Percentiles rank a stretch among this genome's conserved stretches.
These are phyloP conservation scores for Tricholoma flavovirens DNA, from an alignment of 768 basidiomycete genomes.

Conservation along the genomic window DNA sequence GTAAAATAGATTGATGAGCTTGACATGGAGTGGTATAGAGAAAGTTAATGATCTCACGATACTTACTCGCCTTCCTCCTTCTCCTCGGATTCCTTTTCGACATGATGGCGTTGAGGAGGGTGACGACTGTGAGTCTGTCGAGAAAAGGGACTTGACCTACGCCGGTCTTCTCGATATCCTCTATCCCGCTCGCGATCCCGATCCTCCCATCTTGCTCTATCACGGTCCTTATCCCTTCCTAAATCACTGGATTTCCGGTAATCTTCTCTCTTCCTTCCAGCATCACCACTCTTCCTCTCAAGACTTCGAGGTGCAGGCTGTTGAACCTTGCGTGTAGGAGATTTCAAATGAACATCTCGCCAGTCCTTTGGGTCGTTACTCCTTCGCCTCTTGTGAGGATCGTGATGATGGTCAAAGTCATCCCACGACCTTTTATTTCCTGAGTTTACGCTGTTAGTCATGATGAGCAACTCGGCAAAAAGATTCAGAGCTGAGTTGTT, in stretches of 20 bases:
- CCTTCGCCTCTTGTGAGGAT: slow-evolving; percentile 49
- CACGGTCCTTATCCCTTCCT: slow-evolving; percentile 29
- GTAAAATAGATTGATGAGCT: slow-evolving; percentile 1
- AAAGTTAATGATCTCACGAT: slow-evolving; percentile 21
- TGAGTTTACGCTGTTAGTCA: slow-evolving; percentile 76
- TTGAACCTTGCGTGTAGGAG: slow-evolving; percentile 24
- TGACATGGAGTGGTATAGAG: not conserved
- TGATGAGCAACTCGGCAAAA: too few species aligned
- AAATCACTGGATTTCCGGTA: slow-evolving; percentile 26
- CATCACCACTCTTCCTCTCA: slow-evolving; percentile 28
- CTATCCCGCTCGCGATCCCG: slow-evolving; percentile 18
- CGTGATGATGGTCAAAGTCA: slow-evolving; percentile 38
- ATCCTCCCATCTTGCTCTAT: slow-evolving; percentile 13
- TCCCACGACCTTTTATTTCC: slow-evolving; percentile 80
- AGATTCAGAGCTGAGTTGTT: too few species aligned
- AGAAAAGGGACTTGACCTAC: slow-evolving; percentile 15
- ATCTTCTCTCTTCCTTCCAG: slow-evolving; percentile 30
- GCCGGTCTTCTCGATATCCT: slow-evolving; percentile 20
- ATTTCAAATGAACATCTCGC: slow-evolving; percentile 61
- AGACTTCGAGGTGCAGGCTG: slow-evolving; percentile 21
- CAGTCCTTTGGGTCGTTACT: slow-evolving; percentile 55
- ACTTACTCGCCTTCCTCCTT: slow-evolving; percentile 96
- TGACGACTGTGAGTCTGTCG: slow-evolving; percentile 5
- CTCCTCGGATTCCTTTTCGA: slow-evolving; percentile 43
- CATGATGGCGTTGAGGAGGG: not conserved